Base-by-base conservation (phyloP, 1,284 basidiomycete genomes). In the Volvariella volvacea region DNA sequence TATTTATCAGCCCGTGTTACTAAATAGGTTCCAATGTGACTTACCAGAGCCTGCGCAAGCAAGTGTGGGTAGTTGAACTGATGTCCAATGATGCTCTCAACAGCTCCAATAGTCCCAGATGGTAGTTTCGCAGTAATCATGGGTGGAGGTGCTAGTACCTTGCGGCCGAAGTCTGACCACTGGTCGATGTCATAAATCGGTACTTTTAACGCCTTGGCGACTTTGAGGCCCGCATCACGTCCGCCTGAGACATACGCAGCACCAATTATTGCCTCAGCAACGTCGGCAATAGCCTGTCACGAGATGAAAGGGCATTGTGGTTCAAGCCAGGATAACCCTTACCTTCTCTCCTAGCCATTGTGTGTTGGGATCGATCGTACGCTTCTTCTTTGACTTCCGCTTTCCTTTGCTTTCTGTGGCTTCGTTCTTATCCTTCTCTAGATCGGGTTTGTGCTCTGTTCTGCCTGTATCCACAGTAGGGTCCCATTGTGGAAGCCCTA, bases 311-410 rank as follows among this genome's bases (percentile, higher is more conserved):
- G 9, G 32, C 40, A 34, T 43, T 36, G 38, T 19, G 21, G 4
- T 16, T 15, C 36, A 2, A 33, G 45, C 45, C 8, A 36, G 21
- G 32, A 17, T 15, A 10, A 33, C n/a, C 16, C 21, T 45, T 51
- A 84, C 88, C 76, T 90, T 90, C 62, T 88, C 87, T 41, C 83
- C 83, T 10, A 90, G 59, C 70, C 74, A 78, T 46, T 85, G 82
- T 12, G 66, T 63, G 22, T 78, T 69, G 34, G 67, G 57, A 4
- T 39, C 39, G 4, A 46, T 15, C 43, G 57, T 68, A 55, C 56
- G 68, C 48, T 47, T 52, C 34, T 49, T 50, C 63, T 46, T 52
- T 4, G 38, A 21, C 52, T 43, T 68, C 52, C 67, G 67, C 52
- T 62, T 66, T 53, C 68, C 71, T 40, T 60, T 52, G 63, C 68